Conservation (phyloP, 768 basidiomycete species). For the Auricularia sp. region DNA sequence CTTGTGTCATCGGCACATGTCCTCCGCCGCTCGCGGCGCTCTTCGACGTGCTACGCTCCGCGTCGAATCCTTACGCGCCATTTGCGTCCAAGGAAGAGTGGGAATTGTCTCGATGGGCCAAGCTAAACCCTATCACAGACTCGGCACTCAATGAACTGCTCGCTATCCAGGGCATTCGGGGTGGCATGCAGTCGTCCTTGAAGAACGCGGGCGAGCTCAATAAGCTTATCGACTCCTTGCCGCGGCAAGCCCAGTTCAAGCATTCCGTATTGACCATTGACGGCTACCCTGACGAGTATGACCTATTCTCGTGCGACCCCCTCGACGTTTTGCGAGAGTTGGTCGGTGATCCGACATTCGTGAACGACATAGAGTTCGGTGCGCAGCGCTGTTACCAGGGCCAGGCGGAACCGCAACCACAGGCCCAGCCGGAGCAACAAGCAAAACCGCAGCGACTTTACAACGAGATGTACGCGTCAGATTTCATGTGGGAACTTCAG, state of each 20-base stretch:
- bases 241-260: neutral
- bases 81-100: neutral
- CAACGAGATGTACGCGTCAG: constrained; percentile 27
- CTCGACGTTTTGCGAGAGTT: constrained; percentile 19
- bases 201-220: neutral
- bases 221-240: neutral
- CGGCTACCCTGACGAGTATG: neutral
- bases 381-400: constrained; percentile 18
- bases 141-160: neutral
- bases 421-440: neutral
- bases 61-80: neutral
- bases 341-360: constrained; percentile 20
- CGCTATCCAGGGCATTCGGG: neutral
- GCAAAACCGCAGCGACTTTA: constrained; percentile 15
- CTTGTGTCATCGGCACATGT: neutral
- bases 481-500: constrained; percentile 29
- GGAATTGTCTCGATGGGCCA: neutral
- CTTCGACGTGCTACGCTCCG: neutral
- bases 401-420: no score
- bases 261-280: neutral
- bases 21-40: neutral
- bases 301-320: constrained; percentile 10
- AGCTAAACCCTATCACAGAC: neutral
- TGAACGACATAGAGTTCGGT: constrained; percentile 19
- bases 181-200: neutral